These are phyloP conservation scores for Capronia americana DNA, from an alignment of 2,329 filamentous ascomycete genomes.

Conservation along the genomic window DNA sequence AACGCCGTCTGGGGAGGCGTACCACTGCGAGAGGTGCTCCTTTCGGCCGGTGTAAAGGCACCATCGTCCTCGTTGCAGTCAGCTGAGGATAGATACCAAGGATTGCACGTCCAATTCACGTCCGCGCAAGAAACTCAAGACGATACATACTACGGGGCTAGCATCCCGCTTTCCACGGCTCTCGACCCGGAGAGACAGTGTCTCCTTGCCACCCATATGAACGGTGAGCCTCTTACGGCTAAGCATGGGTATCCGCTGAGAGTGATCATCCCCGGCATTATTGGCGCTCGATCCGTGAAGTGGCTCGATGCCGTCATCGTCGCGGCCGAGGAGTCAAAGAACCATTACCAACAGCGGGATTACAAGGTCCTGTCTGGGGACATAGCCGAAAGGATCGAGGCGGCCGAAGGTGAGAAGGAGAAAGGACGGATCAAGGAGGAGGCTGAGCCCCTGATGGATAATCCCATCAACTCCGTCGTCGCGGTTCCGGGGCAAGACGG, in stretches of 20 bases:
- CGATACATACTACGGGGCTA: conserved; percentile 63
- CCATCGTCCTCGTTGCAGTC: too few species aligned
- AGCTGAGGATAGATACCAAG: conserved; percentile 31
- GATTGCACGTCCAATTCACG: conserved; percentile 58
- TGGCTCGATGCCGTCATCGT: conserved; percentile 62
- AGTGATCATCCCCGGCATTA: conserved; percentile 59
- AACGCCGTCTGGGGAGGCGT: conserved; percentile 65
- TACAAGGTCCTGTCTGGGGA: conserved; percentile 4
- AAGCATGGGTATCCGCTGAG: conserved; percentile 60
- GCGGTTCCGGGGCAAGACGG: conserved; percentile 54
- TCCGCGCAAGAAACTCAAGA: conserved; percentile 50
- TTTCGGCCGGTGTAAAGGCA: conserved; percentile 31
- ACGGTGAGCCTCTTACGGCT: conserved; percentile 53
- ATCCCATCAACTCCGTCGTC: conserved; percentile 63
- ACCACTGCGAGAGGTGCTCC: conserved; percentile 59
- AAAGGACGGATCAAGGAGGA: conserved; percentile 54
- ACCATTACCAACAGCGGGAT: conserved; percentile 6
- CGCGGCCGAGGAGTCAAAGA: conserved; percentile 48
- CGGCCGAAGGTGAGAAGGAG: neutral
- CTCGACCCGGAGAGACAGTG: conserved; percentile 50
- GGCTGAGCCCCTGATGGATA: conserved; percentile 59
- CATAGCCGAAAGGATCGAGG: neutral
- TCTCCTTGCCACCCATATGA: conserved; percentile 50
- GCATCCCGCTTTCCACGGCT: conserved; percentile 56
- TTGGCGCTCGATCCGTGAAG: conserved; percentile 61